Base-by-base conservation (phyloP, 768 basidiomycete species). In the Kockovaella imperatae region DNA sequence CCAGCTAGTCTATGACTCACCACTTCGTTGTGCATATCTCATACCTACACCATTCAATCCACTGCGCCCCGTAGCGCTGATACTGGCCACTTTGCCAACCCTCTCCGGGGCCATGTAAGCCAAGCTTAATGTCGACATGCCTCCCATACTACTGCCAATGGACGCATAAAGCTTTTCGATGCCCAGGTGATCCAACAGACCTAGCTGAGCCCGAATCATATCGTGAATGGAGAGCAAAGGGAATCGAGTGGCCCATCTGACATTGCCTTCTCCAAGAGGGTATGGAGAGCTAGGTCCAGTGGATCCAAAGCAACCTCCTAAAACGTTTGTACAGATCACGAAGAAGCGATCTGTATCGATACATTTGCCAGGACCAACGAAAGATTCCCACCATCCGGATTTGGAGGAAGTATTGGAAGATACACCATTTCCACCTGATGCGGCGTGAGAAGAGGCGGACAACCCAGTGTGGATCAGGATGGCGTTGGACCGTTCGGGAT, bases 341-440 rank as follows among this genome's bases (percentile, higher is more conserved):
- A 86, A 96, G 76, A 84, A 95, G 45, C 81, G 78, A 64, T 89
- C 76, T 5, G 95, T 97, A 75, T 99, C 95, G 34, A 99, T 76
- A 8, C 91, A 81, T 61, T 84, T 88, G 42, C 87, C 87, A 3
- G 93, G 89, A 0, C 95, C 95, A 56, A 99, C 90, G 73, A 97
- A 99, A 62, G 85, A 84, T 73, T 97, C 87, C 95, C 95, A 99
- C 95, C 95, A 99, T 3, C 95, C 93, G 7, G 84, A 81, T 59
- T 93, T 99, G 3, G 75, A 69, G 3, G 75, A 63, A 0, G 89
- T 89, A 18, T 86, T 82, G 2, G 88, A 86, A 0, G 90, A 88
- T 2, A 70, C 67, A 17, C 56, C 67, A 41, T 68, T 70, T 2
- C 69, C 69, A 11, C 47, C 38, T 6, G 60, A 63, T 2, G 67